Conservation (phyloP, 1,284 basidiomycete species). For the Malassezia caprae region DNA sequence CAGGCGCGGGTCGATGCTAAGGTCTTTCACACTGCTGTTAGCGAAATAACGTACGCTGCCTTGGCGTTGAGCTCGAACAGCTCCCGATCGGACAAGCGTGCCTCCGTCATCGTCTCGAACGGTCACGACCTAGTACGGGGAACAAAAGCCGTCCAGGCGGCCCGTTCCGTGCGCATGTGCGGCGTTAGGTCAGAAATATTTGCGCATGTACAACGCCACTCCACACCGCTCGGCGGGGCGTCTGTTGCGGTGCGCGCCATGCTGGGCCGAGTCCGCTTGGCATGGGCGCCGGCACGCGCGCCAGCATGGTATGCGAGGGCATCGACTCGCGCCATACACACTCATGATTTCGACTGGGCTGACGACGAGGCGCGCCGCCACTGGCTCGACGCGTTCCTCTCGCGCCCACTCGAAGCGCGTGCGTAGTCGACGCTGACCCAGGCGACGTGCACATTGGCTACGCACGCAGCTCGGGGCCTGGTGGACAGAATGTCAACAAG, state of each 20-base stretch:
- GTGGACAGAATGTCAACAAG: conserved; percentile 22
- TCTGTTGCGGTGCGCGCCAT: neutral
- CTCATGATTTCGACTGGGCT: neutral
- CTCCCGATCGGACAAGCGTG: conserved; percentile 57
- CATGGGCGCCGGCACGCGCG: neutral
- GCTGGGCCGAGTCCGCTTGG: neutral
- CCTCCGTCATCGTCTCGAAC: conserved; percentile 35
- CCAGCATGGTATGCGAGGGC: neutral
- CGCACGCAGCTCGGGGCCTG: conserved; percentile 18
- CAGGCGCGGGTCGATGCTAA: conserved; percentile 66
- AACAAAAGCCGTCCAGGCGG: neutral
- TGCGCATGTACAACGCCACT: conserved; percentile 2
- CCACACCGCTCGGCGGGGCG: neutral
- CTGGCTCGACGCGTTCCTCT: conserved; percentile 11
- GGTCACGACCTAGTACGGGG: conserved; percentile 2
- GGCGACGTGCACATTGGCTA: conserved; percentile 12
- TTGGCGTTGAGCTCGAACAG: conserved; percentile 73
- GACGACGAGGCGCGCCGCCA: neutral
- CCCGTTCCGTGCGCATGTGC: conserved; percentile 17
- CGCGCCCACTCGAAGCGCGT: neutral
- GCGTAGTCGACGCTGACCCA: conserved; percentile 1
- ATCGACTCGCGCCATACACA: neutral
- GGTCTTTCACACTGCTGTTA: conserved; percentile 49
- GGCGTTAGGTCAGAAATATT: conserved; percentile 17
- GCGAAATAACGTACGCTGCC: conserved; percentile 54